A percentile compares a stretch with the other conserved stretches of the same genome.
Evolutionary conservation across 2,329 filamentous ascomycete species (phyloP).

Genomic region (Scedosporium boydii): DNA sequence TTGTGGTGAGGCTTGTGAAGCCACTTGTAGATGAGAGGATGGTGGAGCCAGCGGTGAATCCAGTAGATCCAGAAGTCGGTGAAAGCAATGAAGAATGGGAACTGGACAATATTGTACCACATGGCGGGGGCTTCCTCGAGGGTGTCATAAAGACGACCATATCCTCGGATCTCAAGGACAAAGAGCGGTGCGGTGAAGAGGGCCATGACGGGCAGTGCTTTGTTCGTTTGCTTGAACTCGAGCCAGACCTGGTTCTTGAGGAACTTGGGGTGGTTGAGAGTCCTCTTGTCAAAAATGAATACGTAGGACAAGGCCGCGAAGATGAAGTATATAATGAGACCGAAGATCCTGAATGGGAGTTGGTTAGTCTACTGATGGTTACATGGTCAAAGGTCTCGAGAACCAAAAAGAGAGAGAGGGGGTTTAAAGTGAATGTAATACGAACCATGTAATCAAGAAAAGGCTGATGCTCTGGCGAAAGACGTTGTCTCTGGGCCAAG

Average conservation of each 20-base stretch:
- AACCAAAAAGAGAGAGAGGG: too few relatives aligned
- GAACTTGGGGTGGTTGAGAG: slow-evolving; percentile 83
- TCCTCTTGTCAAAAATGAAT: slow-evolving; percentile 86
- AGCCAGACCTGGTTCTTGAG: slow-evolving; percentile 85
- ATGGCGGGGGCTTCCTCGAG: slow-evolving; percentile 62
- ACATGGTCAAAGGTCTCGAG: background rate
- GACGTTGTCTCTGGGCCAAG: slow-evolving; percentile 67
- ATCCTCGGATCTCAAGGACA: slow-evolving; percentile 72
- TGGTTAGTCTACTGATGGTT: slow-evolving; percentile 1
- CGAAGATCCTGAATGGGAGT: slow-evolving; percentile 60
- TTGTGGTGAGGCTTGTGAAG: slow-evolving; percentile 98
- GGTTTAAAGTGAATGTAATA: too few relatives aligned
- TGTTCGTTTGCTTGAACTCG: slow-evolving; percentile 74
- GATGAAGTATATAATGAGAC: slow-evolving; percentile 72
- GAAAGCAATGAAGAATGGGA: slow-evolving; percentile 84
- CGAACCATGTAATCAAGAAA: slow-evolving; percentile 79
- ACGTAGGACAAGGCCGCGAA: slow-evolving; percentile 76
- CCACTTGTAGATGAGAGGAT: slow-evolving; percentile 67
- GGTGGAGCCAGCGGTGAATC: slow-evolving; percentile 80
- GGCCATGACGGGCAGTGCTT: slow-evolving; percentile 73
- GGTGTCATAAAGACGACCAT: slow-evolving; percentile 80
- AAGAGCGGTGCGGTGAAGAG: slow-evolving; percentile 74
- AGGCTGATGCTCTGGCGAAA: slow-evolving; percentile 66
- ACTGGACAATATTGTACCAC: slow-evolving; percentile 74
- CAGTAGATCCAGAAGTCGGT: slow-evolving; percentile 89